phyloP scores from a whole-genome alignment of 2,329 filamentous ascomycete species.

The Alternaria gansuensis region DNA sequence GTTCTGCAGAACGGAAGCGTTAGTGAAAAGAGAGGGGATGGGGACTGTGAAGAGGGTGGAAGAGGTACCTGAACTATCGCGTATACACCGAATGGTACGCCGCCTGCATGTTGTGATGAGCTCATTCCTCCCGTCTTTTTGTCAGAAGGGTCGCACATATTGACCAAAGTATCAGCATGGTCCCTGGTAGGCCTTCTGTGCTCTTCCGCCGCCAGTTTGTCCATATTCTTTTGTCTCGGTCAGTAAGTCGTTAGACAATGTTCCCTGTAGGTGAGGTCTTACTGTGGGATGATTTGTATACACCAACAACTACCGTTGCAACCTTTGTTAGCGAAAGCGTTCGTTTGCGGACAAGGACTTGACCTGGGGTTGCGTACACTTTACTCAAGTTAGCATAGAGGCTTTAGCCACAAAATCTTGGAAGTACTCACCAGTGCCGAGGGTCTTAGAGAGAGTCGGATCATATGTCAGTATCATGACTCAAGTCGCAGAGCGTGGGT shows the following conservation, averaged over 20 bases:
- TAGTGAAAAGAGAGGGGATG: background rate
- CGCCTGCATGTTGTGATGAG: slow-evolving; percentile 32
- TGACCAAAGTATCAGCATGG: slow-evolving; percentile 73
- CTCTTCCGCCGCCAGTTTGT: slow-evolving; percentile 68
- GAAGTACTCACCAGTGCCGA: slow-evolving; percentile 49
- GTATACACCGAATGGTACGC: slow-evolving; percentile 63
- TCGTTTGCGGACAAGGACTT: background rate
- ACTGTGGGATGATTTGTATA: slow-evolving; percentile 53
- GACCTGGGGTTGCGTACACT: slow-evolving; percentile 33
- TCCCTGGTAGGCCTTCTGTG: slow-evolving; percentile 67
- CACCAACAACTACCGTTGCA: slow-evolving; percentile 52
- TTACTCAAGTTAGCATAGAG: slow-evolving; percentile 26
- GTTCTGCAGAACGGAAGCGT: slow-evolving; percentile 49
- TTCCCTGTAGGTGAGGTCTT: slow-evolving; percentile 13
- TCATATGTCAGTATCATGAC: slow-evolving; percentile 26
- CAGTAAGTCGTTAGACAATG: too few species aligned
- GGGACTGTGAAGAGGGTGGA: background rate
- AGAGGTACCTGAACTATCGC: slow-evolving; percentile 58
- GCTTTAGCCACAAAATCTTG: background rate
- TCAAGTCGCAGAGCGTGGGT: background rate
- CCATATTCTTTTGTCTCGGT: slow-evolving; percentile 59
- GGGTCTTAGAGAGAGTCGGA: slow-evolving; percentile 41
- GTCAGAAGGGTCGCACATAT: slow-evolving; percentile 52
- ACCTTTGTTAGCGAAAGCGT: slow-evolving; percentile 28
- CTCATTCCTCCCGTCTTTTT: too few species aligned